Percentiles rank a stretch among this genome's conserved stretches.
Conservation (phyloP, 169 alveolate genomes). For the Babesia bovis region DNA sequence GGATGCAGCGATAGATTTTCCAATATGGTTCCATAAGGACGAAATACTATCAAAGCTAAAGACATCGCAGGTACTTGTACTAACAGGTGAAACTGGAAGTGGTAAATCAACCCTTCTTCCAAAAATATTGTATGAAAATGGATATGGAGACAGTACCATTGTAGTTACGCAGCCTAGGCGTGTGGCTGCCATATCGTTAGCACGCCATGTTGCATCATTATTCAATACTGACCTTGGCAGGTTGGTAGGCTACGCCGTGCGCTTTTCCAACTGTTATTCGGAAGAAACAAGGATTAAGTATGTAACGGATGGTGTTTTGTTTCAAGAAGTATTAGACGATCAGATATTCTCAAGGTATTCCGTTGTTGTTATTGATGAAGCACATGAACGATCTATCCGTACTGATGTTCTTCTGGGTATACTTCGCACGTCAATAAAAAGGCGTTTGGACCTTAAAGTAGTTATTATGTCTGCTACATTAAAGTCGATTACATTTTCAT, state of each 20-base stretch:
- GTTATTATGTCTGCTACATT: conserved; percentile 93
- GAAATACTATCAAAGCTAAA: conserved; percentile 44
- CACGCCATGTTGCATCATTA: conserved; percentile 85
- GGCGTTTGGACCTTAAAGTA: conserved; percentile 83
- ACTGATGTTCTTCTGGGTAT: conserved; percentile 90
- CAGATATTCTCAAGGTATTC: conserved; percentile 80
- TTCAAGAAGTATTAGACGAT: conserved; percentile 88
- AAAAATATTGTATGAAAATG: conserved; percentile 54
- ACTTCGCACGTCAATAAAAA: conserved; percentile 75
- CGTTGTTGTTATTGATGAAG: conserved; percentile 90
- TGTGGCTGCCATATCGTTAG: conserved; percentile 90
- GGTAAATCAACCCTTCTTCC: conserved; percentile 84
- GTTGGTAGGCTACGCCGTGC: conserved; percentile 89
- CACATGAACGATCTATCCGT: conserved; percentile 93
- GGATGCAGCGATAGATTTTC: conserved; percentile 27
- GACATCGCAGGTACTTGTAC: conserved; percentile 33
- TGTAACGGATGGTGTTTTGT: conserved; percentile 93
- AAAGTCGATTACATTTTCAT: conserved; percentile 79
- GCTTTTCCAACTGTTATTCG: conserved; percentile 86
- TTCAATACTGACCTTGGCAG: conserved; percentile 83
- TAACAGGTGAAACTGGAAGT: conserved; percentile 83
- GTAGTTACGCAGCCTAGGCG: conserved; percentile 90
- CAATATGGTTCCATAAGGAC: conserved; percentile 49
- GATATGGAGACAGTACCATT: conserved; percentile 63
- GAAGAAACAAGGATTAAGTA: conserved; percentile 87